Evolutionary conservation across 371 early-diverging fungal species (phyloP).

Genomic region (Homolaphlyctis polyrhiza): DNA sequence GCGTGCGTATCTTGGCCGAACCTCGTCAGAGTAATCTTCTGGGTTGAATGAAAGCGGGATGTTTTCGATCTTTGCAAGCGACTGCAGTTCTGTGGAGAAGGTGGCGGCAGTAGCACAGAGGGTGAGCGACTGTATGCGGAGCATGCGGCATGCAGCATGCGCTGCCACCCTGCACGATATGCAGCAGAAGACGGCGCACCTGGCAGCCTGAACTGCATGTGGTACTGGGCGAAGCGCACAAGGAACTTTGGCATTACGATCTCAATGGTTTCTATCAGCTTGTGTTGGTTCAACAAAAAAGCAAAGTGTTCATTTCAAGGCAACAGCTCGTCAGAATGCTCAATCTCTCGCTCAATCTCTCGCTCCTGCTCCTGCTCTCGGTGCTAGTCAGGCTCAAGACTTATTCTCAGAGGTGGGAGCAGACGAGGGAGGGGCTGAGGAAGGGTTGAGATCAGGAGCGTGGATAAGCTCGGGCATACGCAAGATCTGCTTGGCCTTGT

Average conservation of each 20-base stretch:
- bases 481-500: conserved; percentile 32
- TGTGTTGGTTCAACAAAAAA: too few species aligned
- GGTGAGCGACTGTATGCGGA: background rate
- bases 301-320: too few species aligned
- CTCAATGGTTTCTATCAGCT: conserved; percentile 1
- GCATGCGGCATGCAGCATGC: background rate
- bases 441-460: too few species aligned
- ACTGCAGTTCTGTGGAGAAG: conserved; percentile 67
- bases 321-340: too few species aligned
- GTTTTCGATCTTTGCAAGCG: conserved; percentile 69
- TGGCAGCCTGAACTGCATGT: conserved; percentile 40
- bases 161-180: background rate
- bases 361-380: too few species aligned
- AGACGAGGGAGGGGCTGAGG: too few species aligned
- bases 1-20: conserved; percentile 53
- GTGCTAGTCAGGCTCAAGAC: too few species aligned
- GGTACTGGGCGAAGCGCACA: conserved; percentile 46
- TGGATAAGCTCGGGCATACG: conserved; percentile 52
- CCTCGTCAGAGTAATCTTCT: conserved; percentile 15
- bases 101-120: background rate
- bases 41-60: conserved; percentile 20
- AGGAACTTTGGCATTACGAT: conserved; percentile 31
- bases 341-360: too few species aligned
- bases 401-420: too few species aligned
- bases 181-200: conserved; percentile 12